Evolutionary conservation across 192 early-diverging fungal genomes (phyloP).

Genomic region (Podila horticola): DNA sequence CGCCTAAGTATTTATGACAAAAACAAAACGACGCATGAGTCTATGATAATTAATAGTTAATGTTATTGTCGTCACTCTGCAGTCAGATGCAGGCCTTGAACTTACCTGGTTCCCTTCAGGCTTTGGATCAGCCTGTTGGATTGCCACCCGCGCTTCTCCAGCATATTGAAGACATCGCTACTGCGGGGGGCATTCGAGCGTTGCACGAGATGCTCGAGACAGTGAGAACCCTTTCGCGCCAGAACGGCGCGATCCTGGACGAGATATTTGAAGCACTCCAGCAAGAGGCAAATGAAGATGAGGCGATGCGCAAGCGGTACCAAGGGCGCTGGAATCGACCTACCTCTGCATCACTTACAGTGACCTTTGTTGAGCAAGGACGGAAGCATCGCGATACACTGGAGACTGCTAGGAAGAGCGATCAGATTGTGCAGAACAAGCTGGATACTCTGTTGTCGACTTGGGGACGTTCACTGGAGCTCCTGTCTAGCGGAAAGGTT

Average conservation of each 20-base stretch:
- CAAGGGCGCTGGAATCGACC: slow-evolving; percentile 68
- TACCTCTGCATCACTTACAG: slow-evolving; percentile 62
- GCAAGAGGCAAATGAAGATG: slow-evolving; percentile 78
- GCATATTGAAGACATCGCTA: slow-evolving; percentile 79
- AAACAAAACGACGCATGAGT: not conserved
- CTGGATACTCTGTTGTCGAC: slow-evolving; percentile 54
- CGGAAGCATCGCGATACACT: slow-evolving; percentile 66
- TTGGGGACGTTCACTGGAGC: slow-evolving; percentile 68
- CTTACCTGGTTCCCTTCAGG: slow-evolving; percentile 76
- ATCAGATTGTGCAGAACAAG: slow-evolving; percentile 64
- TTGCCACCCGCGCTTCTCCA: slow-evolving; percentile 76
- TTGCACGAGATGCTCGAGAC: slow-evolving; percentile 74
- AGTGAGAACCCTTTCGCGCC: slow-evolving; percentile 60
- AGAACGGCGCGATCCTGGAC: slow-evolving; percentile 69
- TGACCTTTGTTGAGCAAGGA: slow-evolving; percentile 63
- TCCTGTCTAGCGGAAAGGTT: slow-evolving; percentile 58
- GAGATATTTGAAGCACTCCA: slow-evolving; percentile 74
- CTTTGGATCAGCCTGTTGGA: slow-evolving; percentile 78
- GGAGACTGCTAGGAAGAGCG: slow-evolving; percentile 67
- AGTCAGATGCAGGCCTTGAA: slow-evolving; percentile 76
- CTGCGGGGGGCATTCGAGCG: slow-evolving; percentile 72
- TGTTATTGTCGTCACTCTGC: slow-evolving; percentile 3
- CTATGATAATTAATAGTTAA: not conserved
- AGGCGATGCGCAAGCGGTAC: slow-evolving; percentile 64
- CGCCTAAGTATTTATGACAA: not conserved